Conservation (phyloP, 306 rosid species). For the Morella rubra region DNA sequence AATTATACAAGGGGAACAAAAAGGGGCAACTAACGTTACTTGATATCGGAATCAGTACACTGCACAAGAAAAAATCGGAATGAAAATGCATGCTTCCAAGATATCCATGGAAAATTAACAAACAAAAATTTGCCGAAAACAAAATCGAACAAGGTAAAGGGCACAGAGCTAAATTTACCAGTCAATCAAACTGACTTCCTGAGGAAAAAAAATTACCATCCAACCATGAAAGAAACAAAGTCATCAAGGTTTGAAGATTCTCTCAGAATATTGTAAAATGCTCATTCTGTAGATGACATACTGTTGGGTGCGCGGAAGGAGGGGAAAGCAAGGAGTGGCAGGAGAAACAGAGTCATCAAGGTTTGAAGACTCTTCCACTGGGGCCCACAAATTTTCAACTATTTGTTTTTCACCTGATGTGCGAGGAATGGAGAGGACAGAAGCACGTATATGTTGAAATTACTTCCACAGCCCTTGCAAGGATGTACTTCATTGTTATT, state of each 20-base stretch:
- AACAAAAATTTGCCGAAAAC: neutral
- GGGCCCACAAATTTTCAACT: neutral
- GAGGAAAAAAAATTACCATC: neutral
- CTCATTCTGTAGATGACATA: too few relatives aligned
- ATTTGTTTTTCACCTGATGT: neutral
- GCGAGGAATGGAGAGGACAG: neutral
- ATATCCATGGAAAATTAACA: constrained; percentile 5
- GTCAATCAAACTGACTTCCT: neutral
- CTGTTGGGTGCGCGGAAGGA: too few relatives aligned
- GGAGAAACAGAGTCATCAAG: too few relatives aligned
- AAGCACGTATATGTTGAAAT: neutral
- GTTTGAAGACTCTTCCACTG: too few relatives aligned
- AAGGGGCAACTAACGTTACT: neutral
- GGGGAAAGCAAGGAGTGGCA: too few relatives aligned
- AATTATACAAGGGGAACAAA: constrained; percentile 17
- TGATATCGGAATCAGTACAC: neutral
- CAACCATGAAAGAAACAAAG: neutral
- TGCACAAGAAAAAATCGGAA: neutral
- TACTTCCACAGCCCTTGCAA: neutral
- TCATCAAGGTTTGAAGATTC: too few relatives aligned
- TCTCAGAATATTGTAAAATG: too few relatives aligned
- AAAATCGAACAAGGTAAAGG: neutral
- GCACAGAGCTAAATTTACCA: neutral
- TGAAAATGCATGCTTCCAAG: constrained; percentile 16
- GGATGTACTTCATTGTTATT: neutral